Conservation (phyloP, 2,329 filamentous ascomycete species). For the Microcera coccophila region DNA sequence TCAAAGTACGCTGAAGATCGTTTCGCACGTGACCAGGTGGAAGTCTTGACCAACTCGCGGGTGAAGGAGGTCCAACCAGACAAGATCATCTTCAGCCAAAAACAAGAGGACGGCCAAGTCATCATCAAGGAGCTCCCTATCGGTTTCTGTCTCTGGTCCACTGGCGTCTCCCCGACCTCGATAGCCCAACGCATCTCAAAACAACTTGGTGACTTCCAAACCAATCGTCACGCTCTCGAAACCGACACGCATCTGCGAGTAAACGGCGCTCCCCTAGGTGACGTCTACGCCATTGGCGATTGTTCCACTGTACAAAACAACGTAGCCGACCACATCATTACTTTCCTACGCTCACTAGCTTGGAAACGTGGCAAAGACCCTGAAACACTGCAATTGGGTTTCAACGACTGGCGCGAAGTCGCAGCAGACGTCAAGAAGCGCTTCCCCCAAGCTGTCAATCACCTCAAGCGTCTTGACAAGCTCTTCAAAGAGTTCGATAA, state of each 20-base stretch:
- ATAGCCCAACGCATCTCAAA: constrained; percentile 72
- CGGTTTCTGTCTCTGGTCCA: constrained; percentile 97
- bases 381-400: constrained; percentile 79
- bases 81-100: constrained; percentile 85
- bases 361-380: constrained; percentile 92
- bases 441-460: constrained; percentile 85
- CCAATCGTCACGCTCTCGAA: constrained; percentile 86
- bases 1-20: constrained; percentile 88
- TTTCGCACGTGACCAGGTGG: constrained; percentile 86
- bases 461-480: constrained; percentile 83
- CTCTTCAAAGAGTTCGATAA: constrained; percentile 91
- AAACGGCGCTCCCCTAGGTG: constrained; percentile 81
- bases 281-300: constrained; percentile 95
- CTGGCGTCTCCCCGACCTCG: constrained; percentile 82
- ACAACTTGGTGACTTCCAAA: constrained; percentile 73
- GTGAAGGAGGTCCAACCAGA: constrained; percentile 84
- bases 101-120: constrained; percentile 65
- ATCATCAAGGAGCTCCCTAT: constrained; percentile 92
- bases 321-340: constrained; percentile 82
- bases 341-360: constrained; percentile 81
- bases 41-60: constrained; percentile 86
- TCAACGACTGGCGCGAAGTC: constrained; percentile 81
- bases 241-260: constrained; percentile 91
- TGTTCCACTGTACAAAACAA: constrained; percentile 98
- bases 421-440: constrained; percentile 79